Percentiles rank a stretch among this genome's conserved stretches.
phyloP scores from a whole-genome alignment of 1,284 basidiomycete species.

The Pseudozyma tsukubaensis region DNA sequence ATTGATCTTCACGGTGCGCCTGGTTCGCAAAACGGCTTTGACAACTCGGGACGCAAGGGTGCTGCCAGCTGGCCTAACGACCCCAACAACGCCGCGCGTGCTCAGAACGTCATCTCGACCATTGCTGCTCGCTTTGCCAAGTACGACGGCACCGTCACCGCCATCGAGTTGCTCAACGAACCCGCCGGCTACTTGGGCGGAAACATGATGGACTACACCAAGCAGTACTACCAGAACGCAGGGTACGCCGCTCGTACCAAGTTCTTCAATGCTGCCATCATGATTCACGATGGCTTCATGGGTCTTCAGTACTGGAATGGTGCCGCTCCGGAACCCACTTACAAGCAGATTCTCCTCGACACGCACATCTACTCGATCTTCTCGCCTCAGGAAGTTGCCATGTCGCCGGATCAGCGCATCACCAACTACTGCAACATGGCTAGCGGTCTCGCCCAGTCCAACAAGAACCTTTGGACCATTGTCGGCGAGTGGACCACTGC shows the following conservation, averaged over 20 bases:
- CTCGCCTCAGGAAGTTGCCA: constrained; percentile 38
- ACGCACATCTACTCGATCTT: constrained; percentile 68
- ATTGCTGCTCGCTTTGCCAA: constrained; percentile 63
- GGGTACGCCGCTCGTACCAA: constrained; percentile 48
- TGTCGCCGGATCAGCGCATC: constrained; percentile 53
- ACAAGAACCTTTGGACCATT: constrained; percentile 58
- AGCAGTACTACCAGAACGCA: constrained; percentile 47
- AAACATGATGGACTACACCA: constrained; percentile 45
- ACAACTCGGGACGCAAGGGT: constrained; percentile 77
- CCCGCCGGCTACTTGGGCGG: constrained; percentile 48
- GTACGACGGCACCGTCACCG: constrained; percentile 60
- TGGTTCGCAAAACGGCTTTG: constrained; percentile 69
- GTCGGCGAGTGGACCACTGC: constrained; percentile 72
- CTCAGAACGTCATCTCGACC: constrained; percentile 76
- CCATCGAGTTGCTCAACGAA: constrained; percentile 66
- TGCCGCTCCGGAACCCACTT: constrained; percentile 74
- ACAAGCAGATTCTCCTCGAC: constrained; percentile 81
- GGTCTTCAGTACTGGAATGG: constrained; percentile 79
- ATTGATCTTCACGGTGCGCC: constrained; percentile 76
- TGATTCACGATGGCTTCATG: constrained; percentile 89
- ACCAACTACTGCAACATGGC: constrained; percentile 53
- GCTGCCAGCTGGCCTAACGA: constrained; percentile 79
- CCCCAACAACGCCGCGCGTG: constrained; percentile 77
- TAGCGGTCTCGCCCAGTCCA: constrained; percentile 40
- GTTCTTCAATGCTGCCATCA: constrained; percentile 58